Conservation (phyloP, 805 yeast species). For the Yarrowia sp. region DNA sequence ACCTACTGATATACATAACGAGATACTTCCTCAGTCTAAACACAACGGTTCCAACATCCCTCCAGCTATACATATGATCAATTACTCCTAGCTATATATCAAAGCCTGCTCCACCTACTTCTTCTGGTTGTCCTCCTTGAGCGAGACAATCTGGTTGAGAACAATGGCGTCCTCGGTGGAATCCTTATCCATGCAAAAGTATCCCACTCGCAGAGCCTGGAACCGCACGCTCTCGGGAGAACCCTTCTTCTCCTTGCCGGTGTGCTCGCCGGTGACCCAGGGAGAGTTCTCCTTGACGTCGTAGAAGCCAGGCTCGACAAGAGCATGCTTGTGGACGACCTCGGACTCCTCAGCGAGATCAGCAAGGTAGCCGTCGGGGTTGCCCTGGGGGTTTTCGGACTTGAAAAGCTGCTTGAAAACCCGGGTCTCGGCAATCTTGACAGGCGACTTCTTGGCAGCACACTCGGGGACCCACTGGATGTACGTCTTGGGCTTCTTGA, state of each 20-base stretch:
- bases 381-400: constrained; percentile 83
- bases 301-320: constrained; percentile 73
- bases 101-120: constrained; percentile 4
- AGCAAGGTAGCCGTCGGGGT: constrained; percentile 82
- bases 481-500: constrained; percentile 86
- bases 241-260: constrained; percentile 56
- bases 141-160: constrained; percentile 86
- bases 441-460: constrained; percentile 57
- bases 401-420: constrained; percentile 83
- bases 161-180: constrained; percentile 58
- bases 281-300: constrained; percentile 71
- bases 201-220: constrained; percentile 97
- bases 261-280: constrained; percentile 54
- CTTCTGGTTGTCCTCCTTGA: constrained; percentile 66
- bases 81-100: not conserved
- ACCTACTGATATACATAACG: too few species aligned
- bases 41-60: too few species aligned
- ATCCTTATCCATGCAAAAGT: constrained; percentile 87
- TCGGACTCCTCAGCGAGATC: constrained; percentile 83
- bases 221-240: constrained; percentile 84
- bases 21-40: too few species aligned
- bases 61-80: too few species aligned
- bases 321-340: constrained; percentile 57
- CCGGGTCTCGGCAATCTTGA: constrained; percentile 70
- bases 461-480: constrained; percentile 94